Conservation (phyloP, 768 basidiomycete genomes). For the Russula ochroleuca region DNA sequence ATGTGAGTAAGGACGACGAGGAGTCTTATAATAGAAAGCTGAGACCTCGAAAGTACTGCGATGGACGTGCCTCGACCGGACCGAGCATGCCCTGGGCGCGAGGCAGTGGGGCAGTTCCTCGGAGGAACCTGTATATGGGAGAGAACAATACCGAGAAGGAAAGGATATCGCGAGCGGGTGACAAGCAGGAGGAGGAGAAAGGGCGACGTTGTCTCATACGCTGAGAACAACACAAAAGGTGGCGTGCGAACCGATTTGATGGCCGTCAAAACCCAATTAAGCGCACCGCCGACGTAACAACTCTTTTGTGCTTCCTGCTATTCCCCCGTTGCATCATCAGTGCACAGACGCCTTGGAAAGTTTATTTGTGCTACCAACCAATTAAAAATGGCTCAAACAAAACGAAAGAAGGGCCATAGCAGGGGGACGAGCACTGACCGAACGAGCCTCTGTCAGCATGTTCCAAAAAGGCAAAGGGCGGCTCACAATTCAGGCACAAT, state of each 20-base stretch:
- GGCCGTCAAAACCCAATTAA: conserved; percentile 15
- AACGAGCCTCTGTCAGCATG: neutral
- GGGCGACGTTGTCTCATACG: neutral
- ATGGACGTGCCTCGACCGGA: conserved; percentile 1
- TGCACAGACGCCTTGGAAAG: neutral
- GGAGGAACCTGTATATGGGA: conserved; percentile 3
- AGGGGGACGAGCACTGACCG: neutral
- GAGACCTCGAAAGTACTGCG: conserved; percentile 1
- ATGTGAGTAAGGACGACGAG: conserved; percentile 5
- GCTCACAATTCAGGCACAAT: conserved; percentile 14
- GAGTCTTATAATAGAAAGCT: conserved; percentile 13
- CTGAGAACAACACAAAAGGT: conserved; percentile 19
- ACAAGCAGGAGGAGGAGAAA: conserved; percentile 2
- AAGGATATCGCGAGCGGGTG: neutral
- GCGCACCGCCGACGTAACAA: conserved; percentile 10
- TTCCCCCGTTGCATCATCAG: neutral
- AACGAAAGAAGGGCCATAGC: neutral
- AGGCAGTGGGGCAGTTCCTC: conserved; percentile 8
- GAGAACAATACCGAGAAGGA: conserved; percentile 16
- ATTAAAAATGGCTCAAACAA: neutral
- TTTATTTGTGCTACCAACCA: neutral
- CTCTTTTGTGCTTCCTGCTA: neutral
- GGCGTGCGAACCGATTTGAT: conserved; percentile 20
- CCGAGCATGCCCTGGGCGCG: conserved; percentile 16
- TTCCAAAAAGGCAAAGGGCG: conserved; percentile 12